phyloP scores from a whole-genome alignment of 73 alveolate genomes.

The Paramecium primaurelia region DNA sequence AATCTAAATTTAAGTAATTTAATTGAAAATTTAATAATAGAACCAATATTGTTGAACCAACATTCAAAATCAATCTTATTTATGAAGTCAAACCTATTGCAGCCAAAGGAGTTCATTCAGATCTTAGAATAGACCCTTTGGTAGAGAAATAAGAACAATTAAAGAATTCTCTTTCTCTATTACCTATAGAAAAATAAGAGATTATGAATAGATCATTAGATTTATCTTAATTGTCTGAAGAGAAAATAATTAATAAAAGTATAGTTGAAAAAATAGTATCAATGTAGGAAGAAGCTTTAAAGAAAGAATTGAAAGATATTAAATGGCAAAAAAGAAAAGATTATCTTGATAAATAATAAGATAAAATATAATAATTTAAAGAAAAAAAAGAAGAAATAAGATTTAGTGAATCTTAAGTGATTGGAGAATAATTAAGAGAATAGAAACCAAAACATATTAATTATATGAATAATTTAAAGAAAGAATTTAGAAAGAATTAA shows the following conservation, averaged over 20 bases:
- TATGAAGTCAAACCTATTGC: constrained; percentile 38
- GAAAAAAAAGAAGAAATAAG: not conserved
- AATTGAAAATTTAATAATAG: not conserved
- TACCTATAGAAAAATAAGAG: not conserved
- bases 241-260: constrained; percentile 12
- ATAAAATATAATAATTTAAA: constrained; percentile 10
- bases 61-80: not conserved
- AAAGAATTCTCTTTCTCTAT: not conserved
- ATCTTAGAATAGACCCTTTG: not conserved
- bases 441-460: not conserved
- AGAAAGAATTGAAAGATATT: not conserved
- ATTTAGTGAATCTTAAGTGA: not conserved
- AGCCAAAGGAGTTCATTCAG: constrained; percentile 32
- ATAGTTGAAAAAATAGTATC: not conserved
- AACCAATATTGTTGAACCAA: constrained; percentile 38
- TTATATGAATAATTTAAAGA: not conserved
- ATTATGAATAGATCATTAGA: not conserved
- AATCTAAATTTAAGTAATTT: not conserved
- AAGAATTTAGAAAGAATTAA: not conserved
- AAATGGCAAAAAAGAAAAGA: constrained; percentile 41
- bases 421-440: not conserved
- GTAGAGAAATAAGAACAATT: not conserved
- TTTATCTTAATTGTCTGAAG: constrained; percentile 7
- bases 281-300: not conserved
- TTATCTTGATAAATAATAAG: constrained; percentile 18